A percentile compares a stretch with the other conserved stretches of the same genome.
Conservation (phyloP, 2,329 filamentous ascomycete species). For the Calonectria ilicicola region DNA sequence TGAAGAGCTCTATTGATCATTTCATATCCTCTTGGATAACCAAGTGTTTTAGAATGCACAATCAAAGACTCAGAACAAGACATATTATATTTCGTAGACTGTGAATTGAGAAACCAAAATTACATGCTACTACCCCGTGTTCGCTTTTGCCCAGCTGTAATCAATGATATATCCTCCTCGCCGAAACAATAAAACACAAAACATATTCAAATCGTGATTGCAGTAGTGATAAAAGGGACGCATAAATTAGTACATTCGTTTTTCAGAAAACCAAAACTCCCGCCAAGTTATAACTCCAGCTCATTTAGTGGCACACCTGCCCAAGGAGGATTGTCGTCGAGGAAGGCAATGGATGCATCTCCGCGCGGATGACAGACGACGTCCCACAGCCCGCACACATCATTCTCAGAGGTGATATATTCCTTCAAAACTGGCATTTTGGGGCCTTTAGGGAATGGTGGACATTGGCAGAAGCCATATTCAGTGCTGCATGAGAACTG, state of each 20-base stretch:
- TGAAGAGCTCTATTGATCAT: too few species aligned
- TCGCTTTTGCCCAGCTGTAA: too few species aligned
- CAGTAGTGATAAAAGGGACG: too few species aligned
- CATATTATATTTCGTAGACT: too few species aligned
- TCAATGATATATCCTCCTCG: too few species aligned
- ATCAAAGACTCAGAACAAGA: too few species aligned
- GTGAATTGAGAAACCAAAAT: too few species aligned
- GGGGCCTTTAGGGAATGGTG: neutral
- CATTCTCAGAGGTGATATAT: neutral
- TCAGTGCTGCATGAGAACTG: neutral
- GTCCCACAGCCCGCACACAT: neutral
- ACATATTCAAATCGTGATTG: too few species aligned
- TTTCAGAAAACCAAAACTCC: neutral
- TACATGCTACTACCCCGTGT: too few species aligned
- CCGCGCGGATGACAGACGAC: neutral
- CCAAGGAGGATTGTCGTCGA: neutral
- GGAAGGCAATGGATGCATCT: neutral
- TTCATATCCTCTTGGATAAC: too few species aligned
- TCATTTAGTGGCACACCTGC: neutral
- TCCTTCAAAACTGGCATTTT: neutral
- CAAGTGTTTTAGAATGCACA: too few species aligned
- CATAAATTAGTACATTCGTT: slow-evolving; percentile 4
- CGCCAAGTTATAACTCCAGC: neutral
- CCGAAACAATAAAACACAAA: too few species aligned
- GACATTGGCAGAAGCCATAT: neutral